phyloP scores from a whole-genome alignment of 2,329 filamentous ascomycete species.

The Hymenoscyphus albidus region DNA sequence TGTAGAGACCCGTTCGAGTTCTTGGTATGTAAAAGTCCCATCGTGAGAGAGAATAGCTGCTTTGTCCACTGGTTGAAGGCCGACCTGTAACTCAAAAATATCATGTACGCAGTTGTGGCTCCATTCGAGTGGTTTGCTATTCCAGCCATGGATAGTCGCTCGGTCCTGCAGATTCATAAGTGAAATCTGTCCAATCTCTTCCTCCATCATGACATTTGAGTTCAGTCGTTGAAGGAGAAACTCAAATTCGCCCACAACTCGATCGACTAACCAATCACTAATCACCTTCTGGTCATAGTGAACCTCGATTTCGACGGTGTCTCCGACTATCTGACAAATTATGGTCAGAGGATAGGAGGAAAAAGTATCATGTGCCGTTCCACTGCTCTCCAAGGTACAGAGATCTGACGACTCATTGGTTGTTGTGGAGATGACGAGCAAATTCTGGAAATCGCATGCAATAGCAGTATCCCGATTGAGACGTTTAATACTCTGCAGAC shows the following conservation, averaged over 20 bases:
- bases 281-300: slow-evolving; percentile 13
- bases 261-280: slow-evolving; percentile 9
- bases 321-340: slow-evolving; percentile 8
- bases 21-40: slow-evolving; percentile 16
- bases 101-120: slow-evolving; percentile 11
- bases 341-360: slow-evolving; percentile 15
- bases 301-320: slow-evolving; percentile 7
- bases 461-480: slow-evolving; percentile 15
- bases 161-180: slow-evolving; percentile 10
- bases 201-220: not conserved
- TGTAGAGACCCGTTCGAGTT: slow-evolving; percentile 17
- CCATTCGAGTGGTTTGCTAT: not conserved
- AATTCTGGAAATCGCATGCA: slow-evolving; percentile 19
- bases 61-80: not conserved
- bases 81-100: slow-evolving; percentile 1
- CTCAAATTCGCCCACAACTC: slow-evolving; percentile 13
- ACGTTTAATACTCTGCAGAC: slow-evolving; percentile 16
- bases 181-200: slow-evolving; percentile 9
- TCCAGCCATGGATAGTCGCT: slow-evolving; percentile 9
- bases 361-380: slow-evolving; percentile 11
- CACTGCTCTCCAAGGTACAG: slow-evolving; percentile 5
- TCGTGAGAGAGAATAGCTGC: slow-evolving; percentile 13
- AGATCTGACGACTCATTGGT: slow-evolving; percentile 7
- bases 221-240: slow-evolving; percentile 11
- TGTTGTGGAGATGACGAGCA: slow-evolving; percentile 6